Evolutionary conservation across 2,329 filamentous ascomycete species (phyloP), one percentile per base, ranked within the genome.

Genomic region (Ophiocordyceps camponoti-leonardi): DNA sequence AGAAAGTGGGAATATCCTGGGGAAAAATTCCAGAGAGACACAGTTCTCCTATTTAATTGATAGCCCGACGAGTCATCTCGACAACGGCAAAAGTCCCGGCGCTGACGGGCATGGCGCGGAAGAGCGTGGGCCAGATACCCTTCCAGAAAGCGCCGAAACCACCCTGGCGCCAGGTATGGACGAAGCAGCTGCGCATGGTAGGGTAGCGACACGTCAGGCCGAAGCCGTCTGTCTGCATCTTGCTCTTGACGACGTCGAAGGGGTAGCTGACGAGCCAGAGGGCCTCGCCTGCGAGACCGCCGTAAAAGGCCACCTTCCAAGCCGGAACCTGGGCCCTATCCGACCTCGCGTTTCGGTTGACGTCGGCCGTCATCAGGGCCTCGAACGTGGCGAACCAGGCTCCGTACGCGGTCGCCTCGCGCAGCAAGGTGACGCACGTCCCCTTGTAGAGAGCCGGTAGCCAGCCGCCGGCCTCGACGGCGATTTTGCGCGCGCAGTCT

Each of bases 221-320:
- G 59, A 95, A 92, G 0, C 85, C 88, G 66, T 98, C 92, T 48
- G 83, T 94, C 75, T 98, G 92, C 90, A 96, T 95, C 77, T 94
- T 96, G 67, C 86, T 94, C 83, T 98, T 98, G 66, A 98, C 67
- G 26, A 98, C 90, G 65, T 98, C 92, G 52, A 98, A 83, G 20
- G 92, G 92, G 66, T 98, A 98, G 59, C 86, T 94, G 33, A 75
- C 74, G 46, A 98, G 69, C 92, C 92, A 98, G 47, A 98, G 74
- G 45, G 80, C 86, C 71, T 98, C 92, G 54, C 92, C 92, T 0
- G 92, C 92, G 39, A 98, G 64, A 41, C 92, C 92, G 51, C 92
- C 92, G 61, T 96, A 98, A 13, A 86, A 67, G 13, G 92, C 92
- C 44, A 98, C 78, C 67, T 94, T 96, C 63, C 80, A 80, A 45